A percentile compares a stretch with the other conserved stretches of the same genome.
phyloP scores from a whole-genome alignment of 106 monocot species.

The Allium sativum region DNA sequence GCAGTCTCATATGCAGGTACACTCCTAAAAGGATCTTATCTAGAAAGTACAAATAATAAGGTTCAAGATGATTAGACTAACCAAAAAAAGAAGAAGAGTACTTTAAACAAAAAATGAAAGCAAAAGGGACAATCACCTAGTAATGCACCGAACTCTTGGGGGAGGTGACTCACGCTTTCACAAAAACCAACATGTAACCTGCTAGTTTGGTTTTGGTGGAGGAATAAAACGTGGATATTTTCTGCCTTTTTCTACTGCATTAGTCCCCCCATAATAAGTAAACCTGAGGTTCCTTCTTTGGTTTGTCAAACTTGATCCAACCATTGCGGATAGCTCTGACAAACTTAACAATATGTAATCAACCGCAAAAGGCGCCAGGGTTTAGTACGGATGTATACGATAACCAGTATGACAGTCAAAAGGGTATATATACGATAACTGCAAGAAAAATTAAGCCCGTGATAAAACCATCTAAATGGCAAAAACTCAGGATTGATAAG shows the following conservation, averaged over 20 bases:
- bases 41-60: conserved; percentile 12
- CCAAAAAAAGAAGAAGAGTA: neutral
- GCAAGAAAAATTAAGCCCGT: too few relatives aligned
- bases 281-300: conserved; percentile 54
- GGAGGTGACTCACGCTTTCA: too few relatives aligned
- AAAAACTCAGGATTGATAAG: neutral
- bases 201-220: conserved; percentile 77
- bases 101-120: neutral
- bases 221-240: conserved; percentile 74
- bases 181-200: conserved; percentile 21
- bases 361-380: neutral
- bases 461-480: too few relatives aligned
- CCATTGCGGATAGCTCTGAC: conserved; percentile 92
- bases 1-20: conserved; percentile 92
- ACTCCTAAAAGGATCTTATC: conserved; percentile 70
- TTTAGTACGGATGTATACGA: neutral
- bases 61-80: conserved; percentile 3
- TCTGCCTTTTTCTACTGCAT: conserved; percentile 46
- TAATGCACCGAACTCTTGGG: neutral
- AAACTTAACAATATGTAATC: conserved; percentile 59
- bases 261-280: conserved; percentile 80
- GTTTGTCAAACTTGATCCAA: conserved; percentile 85
- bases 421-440: too few relatives aligned
- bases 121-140: neutral
- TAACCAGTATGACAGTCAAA: neutral